Base-by-base conservation (phyloP, 306 rosid genomes). In the Dalbergia oliveri region DNA sequence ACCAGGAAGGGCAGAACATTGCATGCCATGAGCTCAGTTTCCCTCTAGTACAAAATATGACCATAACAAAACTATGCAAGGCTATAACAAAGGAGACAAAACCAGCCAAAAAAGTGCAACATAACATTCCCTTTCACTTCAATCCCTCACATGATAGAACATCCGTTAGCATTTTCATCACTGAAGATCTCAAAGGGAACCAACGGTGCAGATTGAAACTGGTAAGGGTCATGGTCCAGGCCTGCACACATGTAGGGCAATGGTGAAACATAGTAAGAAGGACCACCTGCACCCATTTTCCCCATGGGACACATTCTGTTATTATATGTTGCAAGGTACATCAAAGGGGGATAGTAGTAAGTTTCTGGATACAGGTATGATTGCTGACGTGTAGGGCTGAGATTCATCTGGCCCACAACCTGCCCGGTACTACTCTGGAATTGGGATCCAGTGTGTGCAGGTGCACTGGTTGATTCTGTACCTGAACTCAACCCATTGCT, bases 141-240 rank as follows among this genome's bases (percentile, higher is more conserved):
- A 64, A 61, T 9, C 44, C 70, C 66, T 93, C 87, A 94, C 97
- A 94, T 91, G 61, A 94, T 54, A 72, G 74, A 86, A 81, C 97
- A 93, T 0, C 86, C 97, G 73, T 90, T 86, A 6, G 89, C 90
- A 83, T 93, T 93, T 39, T 94, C 99, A 71, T 94, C 99, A 44
- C 97, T 94, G 81, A 93, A 94, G 77, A 93, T 88, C 84, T 90
- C 91, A 59, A 87, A 83, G 50, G 84, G 62, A 65, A 83, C 70
- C 72, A 78, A 72, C 10, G 87, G 84, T 45, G 72, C 1, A 12
- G 87, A 80, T 51, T 79, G 92, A 23, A 85, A 2, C 26, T 63
- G 82, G 59, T 87, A 75, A 54, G 41, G 72, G 51, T 81, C 88
- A 12, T 74, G 82, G 39, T 82, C 86, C 35, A 41, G 21, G 57